phyloP scores from a whole-genome alignment of 106 monocot species.

The Acorus calamus region DNA sequence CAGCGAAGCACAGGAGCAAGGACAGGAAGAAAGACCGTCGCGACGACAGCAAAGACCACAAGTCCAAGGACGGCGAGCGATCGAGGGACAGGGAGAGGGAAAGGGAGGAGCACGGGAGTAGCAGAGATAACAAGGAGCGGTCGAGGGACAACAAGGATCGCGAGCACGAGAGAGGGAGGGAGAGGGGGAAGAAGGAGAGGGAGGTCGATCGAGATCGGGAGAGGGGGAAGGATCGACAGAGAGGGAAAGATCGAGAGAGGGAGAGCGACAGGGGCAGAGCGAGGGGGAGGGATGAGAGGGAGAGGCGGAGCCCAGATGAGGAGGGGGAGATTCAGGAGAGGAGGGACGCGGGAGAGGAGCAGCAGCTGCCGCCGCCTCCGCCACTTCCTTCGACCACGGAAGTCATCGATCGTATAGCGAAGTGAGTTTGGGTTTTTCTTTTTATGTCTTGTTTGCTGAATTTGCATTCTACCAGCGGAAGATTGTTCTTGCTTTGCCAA shows the following conservation, averaged over 20 bases:
- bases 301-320: constrained; percentile 4
- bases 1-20: constrained; percentile 30
- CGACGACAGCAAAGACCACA: constrained; percentile 2
- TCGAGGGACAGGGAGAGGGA: constrained; percentile 18
- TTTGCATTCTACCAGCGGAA: too few relatives aligned
- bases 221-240: constrained; percentile 5
- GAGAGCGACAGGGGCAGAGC: constrained; percentile 3
- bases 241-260: constrained; percentile 6
- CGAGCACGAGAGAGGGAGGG: constrained; percentile 17
- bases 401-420: constrained; percentile 21
- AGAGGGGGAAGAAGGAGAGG: constrained; percentile 20
- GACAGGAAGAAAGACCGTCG: constrained; percentile 21
- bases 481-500: too few relatives aligned
- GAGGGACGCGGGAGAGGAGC: constrained; percentile 30
- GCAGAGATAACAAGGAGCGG: constrained; percentile 3
- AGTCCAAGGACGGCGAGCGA: constrained; percentile 13
- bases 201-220: constrained; percentile 14
- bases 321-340: constrained; percentile 13
- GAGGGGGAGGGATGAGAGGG: constrained; percentile 1
- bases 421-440: constrained; percentile 9
- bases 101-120: constrained; percentile 6
- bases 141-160: constrained; percentile 1
- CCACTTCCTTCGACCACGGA: constrained; percentile 11
- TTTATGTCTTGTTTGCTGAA: not conserved
- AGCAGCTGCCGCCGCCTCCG: not conserved